phyloP scores from a whole-genome alignment of 1,284 basidiomycete species.

The Sanghuangporus baumii region DNA sequence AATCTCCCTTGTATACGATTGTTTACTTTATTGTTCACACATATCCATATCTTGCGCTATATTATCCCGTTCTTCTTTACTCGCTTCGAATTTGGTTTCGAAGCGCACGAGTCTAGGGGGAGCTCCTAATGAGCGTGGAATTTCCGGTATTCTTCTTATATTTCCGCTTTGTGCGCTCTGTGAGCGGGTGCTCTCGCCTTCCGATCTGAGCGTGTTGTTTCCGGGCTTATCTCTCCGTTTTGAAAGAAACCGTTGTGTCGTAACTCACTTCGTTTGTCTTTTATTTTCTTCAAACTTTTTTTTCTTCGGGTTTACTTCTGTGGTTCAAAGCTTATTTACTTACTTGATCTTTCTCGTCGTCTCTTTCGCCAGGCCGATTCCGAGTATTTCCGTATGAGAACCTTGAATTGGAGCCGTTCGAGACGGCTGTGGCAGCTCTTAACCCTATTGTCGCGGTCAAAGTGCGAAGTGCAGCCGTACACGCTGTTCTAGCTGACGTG shows the following conservation, averaged over 20 bases:
- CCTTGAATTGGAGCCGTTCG: constrained; percentile 60
- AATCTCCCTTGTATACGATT: no score
- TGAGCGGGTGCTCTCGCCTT: background rate
- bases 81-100: background rate
- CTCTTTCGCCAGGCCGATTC: constrained; percentile 39
- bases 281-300: background rate
- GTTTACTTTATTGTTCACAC: no score
- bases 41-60: background rate
- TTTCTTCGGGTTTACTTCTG: background rate
- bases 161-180: background rate
- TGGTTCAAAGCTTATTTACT: background rate
- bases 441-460: constrained; percentile 82
- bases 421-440: constrained; percentile 64
- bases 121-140: background rate
- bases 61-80: background rate
- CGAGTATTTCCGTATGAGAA: constrained; percentile 73
- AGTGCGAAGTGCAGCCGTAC: constrained; percentile 70
- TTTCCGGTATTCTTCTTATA: background rate
- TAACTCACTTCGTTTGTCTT: background rate
- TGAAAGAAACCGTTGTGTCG: background rate
- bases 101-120: background rate
- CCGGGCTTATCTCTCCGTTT: no score
- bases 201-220: background rate
- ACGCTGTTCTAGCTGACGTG: constrained; percentile 72
- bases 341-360: background rate